Base-by-base conservation (phyloP, 2,329 filamentous ascomycete species). In the Penicillium sp. region DNA sequence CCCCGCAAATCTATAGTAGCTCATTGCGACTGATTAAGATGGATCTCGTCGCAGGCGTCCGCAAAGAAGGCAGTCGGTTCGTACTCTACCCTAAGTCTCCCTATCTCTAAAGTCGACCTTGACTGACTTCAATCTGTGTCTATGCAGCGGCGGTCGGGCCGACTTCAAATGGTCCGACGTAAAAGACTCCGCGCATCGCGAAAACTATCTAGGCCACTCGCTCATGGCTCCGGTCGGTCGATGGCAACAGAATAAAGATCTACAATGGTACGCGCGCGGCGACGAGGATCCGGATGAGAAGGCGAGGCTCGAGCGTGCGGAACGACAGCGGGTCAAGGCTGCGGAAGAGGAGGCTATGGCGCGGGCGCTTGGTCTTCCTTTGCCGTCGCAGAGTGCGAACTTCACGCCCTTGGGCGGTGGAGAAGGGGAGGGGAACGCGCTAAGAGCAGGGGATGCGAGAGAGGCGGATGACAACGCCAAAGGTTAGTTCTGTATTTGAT, bases 141-240 rank as follows among this genome's bases (percentile, higher is more conserved):
- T 41, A 17, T 41, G 44, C 64, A 86, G 95, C 68, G 95, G 95
- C 73, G 95, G 95, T 64, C 85, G 84, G 74, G 91, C 91, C 78
- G 93, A 97, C 78, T 99, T 99, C 82, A 93, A 90, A 80, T 98
- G 95, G 95, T 91, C 94, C 67, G 93, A 97, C 69, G 94, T 99
- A 73, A 90, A 94, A 75, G 88, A 84, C 67, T 96, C 93, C 54
- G 82, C 86, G 23, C 93, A 97, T 73, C 93, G 95, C 77, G 93
- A 99, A 78, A 97, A 90, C 75, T 90, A 90, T 76, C 90, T 97
- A 7, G 93, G 93, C 56, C 93, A 97, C 81, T 95, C 91, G 62
- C 80, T 97, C 62, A 97, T 94, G 83, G 93, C 93, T 0, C 92
- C 93, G 0, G 93, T 97, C 3, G 93, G 93, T 7, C 90, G 93